Evolutionary conservation across 164 flowering plant genomes (phyloP).

Genomic region (Vitis vinifera): DNA sequence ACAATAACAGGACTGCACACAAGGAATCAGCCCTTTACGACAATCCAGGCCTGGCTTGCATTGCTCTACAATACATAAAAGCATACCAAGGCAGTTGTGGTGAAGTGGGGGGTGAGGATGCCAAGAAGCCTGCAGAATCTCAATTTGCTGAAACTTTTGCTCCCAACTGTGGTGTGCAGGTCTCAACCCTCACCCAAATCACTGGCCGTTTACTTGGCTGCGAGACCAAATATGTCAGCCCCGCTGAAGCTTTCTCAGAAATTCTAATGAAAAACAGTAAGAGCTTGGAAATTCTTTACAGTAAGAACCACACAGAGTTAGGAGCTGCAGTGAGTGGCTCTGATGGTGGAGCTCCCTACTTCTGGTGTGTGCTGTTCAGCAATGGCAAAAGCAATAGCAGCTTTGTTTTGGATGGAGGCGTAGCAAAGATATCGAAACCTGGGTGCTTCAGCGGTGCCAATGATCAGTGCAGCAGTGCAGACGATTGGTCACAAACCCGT

Average conservation of each 20-base stretch:
- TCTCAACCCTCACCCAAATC: slow-evolving; percentile 54
- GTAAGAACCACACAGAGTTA: slow-evolving; percentile 78
- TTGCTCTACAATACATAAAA: slow-evolving; percentile 91
- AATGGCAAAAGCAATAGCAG: slow-evolving; percentile 57
- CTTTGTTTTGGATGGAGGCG: slow-evolving; percentile 58
- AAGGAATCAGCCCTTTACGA: slow-evolving; percentile 49
- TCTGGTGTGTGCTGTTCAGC: slow-evolving; percentile 94
- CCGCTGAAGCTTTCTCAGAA: slow-evolving; percentile 67
- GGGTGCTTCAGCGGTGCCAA: slow-evolving; percentile 90
- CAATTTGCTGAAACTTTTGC: slow-evolving; percentile 78
- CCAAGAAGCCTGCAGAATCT: slow-evolving; percentile 70
- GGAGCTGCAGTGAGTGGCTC: slow-evolving; percentile 87
- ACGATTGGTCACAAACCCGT: slow-evolving; percentile 10
- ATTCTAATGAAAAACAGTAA: slow-evolving; percentile 49
- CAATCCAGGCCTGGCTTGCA: slow-evolving; percentile 85
- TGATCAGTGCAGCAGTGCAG: slow-evolving; percentile 67
- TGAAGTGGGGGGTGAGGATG: slow-evolving; percentile 58
- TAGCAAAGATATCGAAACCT: slow-evolving; percentile 52
- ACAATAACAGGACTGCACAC: slow-evolving; percentile 73
- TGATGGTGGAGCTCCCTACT: slow-evolving; percentile 84
- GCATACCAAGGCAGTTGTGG: slow-evolving; percentile 79
- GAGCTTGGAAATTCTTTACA: slow-evolving; percentile 63
- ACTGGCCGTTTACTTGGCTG: slow-evolving; percentile 88
- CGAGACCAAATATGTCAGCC: slow-evolving; percentile 54
- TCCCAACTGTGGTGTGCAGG: slow-evolving; percentile 74